Conservation (phyloP, 23 red algal species). For the Agarophyton chilense region DNA sequence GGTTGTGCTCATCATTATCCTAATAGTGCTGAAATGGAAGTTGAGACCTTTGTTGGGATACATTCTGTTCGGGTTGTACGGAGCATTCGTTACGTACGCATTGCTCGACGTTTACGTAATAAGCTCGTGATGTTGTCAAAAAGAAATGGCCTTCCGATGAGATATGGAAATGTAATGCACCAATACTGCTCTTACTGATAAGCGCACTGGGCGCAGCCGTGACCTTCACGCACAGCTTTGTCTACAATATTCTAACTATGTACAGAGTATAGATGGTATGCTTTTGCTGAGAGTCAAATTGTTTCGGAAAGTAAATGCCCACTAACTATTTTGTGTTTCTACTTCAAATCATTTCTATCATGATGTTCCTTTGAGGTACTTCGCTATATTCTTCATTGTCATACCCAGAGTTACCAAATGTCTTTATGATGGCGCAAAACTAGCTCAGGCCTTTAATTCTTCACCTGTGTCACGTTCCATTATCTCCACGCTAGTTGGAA, state of each 20-base stretch:
- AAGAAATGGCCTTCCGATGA: background rate
- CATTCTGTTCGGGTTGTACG: slow-evolving; percentile 62
- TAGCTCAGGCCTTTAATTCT: too few relatives aligned
- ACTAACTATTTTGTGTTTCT: background rate
- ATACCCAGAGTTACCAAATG: too few relatives aligned
- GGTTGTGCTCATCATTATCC: slow-evolving; percentile 25
- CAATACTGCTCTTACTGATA: background rate
- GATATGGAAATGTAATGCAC: background rate
- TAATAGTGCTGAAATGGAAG: slow-evolving; percentile 54
- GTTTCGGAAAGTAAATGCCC: background rate
- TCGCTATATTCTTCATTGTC: too few relatives aligned
- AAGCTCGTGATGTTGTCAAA: background rate
- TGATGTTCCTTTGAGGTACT: background rate
- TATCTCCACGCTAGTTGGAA: too few relatives aligned
- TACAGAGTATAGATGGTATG: background rate
- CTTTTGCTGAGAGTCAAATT: background rate
- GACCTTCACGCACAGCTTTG: background rate
- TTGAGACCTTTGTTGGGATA: slow-evolving; percentile 69
- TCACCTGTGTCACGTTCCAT: too few relatives aligned
- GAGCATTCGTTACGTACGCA: slow-evolving; percentile 61
- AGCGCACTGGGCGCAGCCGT: background rate
- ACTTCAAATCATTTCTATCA: background rate
- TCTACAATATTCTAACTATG: background rate
- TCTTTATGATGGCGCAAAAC: too few relatives aligned
- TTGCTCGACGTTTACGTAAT: slow-evolving; percentile 66